Evolutionary conservation across 1,284 basidiomycete species (phyloP), one percentile per base, ranked within the genome.

Genomic region (Papiliotrema terrestris): DNA sequence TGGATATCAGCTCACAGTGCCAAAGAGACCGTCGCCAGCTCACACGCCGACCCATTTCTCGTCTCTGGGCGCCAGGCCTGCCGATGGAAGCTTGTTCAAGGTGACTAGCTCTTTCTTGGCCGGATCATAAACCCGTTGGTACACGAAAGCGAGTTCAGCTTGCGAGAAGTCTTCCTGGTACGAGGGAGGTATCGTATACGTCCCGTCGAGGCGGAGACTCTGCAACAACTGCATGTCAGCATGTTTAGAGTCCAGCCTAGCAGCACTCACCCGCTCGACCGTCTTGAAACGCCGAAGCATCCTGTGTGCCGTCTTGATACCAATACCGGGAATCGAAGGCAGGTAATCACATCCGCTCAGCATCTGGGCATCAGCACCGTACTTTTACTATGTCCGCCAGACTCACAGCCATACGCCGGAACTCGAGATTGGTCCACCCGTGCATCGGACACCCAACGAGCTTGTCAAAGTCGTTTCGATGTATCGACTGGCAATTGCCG

Each of bases 291-390:
- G 89, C 66, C 86, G 81, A 60, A 98, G 76, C 55, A 98, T 77
- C 14, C 81, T 75, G 76, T 89, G 89, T 0, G 96, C 94, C n/a
- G 90, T 98, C 80, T 97, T 98, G 17, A 96, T 90, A 0, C 96
- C 96, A 36, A 99, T 80, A 1, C 95, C 95, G 69, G 86, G 91
- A 67, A 98, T 92, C 1, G 93, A 94, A 63, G 97, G 94, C 38
- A 98, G 83, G 74, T 99, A 99, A 74, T 99, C 96, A 73, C 96
- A 98, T 2, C 96, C 96, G 54, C 90, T 91, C 41, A 99, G 82
- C 72, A 99, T 98, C 78, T 79, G 56, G 2, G 2, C 23, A 51
- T 50, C 36, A 39, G 36, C 17, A 19, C 15, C 35, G 15, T 51
- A 15, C 17, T 4, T 22, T 22, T 20, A 19, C 25, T 32, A 49